These are phyloP conservation scores for Epichloe gansuensis DNA, from an alignment of 2,329 filamentous ascomycete species.

Conservation along the genomic window DNA sequence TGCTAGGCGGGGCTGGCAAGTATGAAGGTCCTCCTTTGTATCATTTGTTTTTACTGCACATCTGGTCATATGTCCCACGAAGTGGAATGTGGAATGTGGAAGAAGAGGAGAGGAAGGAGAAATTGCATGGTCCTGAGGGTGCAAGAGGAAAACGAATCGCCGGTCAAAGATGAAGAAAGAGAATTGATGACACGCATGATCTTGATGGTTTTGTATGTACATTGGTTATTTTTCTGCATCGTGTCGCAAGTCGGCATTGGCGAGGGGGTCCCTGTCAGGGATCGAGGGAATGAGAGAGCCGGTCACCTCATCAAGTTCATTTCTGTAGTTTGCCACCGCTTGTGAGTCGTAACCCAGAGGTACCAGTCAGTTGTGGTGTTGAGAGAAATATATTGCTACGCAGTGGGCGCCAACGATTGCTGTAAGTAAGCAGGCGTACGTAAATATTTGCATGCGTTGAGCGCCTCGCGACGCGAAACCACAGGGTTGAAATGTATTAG, in stretches of 20 bases:
- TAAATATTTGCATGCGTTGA: no score
- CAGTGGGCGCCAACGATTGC: no score
- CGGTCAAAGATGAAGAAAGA: background rate
- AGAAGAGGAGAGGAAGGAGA: slow-evolving; percentile 6
- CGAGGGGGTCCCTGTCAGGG: slow-evolving; percentile 18
- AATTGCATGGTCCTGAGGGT: slow-evolving; percentile 9
- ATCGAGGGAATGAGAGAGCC: slow-evolving; percentile 25
- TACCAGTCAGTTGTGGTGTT: no score
- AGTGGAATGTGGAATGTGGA: background rate
- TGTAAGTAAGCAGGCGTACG: no score
- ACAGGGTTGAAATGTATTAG: no score
- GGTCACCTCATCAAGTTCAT: slow-evolving; percentile 19
- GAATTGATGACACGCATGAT: slow-evolving; percentile 14
- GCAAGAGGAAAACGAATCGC: background rate
- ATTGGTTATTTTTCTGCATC: background rate
- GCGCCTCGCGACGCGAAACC: background rate
- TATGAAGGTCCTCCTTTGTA: background rate
- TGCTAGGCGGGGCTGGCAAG: background rate
- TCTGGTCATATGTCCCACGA: background rate
- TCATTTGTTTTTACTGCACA: background rate
- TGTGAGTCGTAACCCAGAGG: no score
- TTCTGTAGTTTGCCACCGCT: background rate
- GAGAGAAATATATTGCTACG: no score
- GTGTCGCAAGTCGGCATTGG: slow-evolving; percentile 25
- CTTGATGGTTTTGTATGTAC: slow-evolving; percentile 17